Percentiles rank a stretch among this genome's conserved stretches.
phyloP scores from a whole-genome alignment of 768 basidiomycete species.

The Tricholoma terreum region DNA sequence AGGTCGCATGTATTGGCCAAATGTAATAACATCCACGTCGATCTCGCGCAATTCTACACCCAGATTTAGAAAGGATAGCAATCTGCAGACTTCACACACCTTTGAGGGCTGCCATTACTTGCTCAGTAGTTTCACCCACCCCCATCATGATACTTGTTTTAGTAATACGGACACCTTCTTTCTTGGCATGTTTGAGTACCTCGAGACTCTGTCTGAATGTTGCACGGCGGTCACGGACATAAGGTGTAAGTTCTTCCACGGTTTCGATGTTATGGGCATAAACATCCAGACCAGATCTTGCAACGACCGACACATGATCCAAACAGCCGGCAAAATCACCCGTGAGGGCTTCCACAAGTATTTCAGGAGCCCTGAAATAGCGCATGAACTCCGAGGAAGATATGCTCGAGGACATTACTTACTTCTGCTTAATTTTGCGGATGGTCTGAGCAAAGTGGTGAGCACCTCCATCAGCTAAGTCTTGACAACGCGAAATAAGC shows the following conservation, averaged over 20 bases:
- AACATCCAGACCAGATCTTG: slow-evolving; percentile 92
- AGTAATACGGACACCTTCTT: slow-evolving; percentile 79
- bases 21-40: slow-evolving; percentile 96
- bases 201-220: slow-evolving; percentile 82
- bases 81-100: slow-evolving; percentile 44
- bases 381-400: slow-evolving; percentile 4
- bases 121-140: slow-evolving; percentile 84
- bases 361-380: slow-evolving; percentile 76
- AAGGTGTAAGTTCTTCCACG: slow-evolving; percentile 90
- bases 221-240: slow-evolving; percentile 92
- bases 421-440: slow-evolving; percentile 94
- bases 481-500: slow-evolving; percentile 36
- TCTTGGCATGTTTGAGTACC: slow-evolving; percentile 82
- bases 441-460: slow-evolving; percentile 96
- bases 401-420: slow-evolving; percentile 13
- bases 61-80: not conserved
- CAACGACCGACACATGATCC: slow-evolving; percentile 75
- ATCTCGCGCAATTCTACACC: slow-evolving; percentile 76
- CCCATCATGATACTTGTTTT: slow-evolving; percentile 99
- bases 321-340: slow-evolving; percentile 87
- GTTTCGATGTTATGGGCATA: slow-evolving; percentile 99
- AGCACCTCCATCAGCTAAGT: slow-evolving; percentile 89
- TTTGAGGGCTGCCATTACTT: slow-evolving; percentile 77
- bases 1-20: slow-evolving; percentile 99
- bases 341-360: slow-evolving; percentile 94